A percentile compares a stretch with the other conserved stretches of the same genome.
Conservation (phyloP, 345 rosid species). For the Xanthoceras sorbifolium region DNA sequence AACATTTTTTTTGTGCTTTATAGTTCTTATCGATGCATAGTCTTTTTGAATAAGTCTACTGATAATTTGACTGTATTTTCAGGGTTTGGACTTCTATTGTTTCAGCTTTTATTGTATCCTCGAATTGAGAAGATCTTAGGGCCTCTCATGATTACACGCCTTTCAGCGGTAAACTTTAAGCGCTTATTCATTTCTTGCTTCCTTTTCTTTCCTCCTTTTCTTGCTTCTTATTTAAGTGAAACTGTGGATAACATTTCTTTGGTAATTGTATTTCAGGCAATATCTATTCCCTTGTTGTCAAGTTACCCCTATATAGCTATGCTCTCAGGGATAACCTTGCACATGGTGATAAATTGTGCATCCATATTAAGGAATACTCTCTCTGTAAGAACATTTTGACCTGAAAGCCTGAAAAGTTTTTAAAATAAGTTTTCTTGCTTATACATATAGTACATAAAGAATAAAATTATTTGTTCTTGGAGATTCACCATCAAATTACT, state of each 20-base stretch:
- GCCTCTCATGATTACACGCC: constrained; percentile 44
- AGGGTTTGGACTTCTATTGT: constrained; percentile 55
- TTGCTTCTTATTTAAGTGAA: neutral
- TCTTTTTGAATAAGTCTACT: neutral
- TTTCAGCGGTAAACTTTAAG: constrained; percentile 43
- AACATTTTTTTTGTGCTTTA: neutral
- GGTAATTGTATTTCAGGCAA: constrained; percentile 35
- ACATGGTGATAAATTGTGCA: constrained; percentile 42
- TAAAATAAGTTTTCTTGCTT: neutral
- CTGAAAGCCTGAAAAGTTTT: neutral
- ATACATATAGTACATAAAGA: neutral
- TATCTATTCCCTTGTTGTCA: constrained; percentile 51
- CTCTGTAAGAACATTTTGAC: constrained; percentile 41
- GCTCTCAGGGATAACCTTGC: constrained; percentile 50
- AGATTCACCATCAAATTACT: neutral
- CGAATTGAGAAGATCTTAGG: constrained; percentile 46
- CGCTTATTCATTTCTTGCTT: neutral
- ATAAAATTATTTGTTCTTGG: neutral
- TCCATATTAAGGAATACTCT: constrained; percentile 48
- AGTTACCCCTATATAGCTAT: constrained; percentile 50
- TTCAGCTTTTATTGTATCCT: constrained; percentile 56
- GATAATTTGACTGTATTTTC: neutral
- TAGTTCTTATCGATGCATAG: neutral
- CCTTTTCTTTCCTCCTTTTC: neutral
- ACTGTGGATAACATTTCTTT: neutral